These are phyloP conservation scores for Lipomyces yamanashiensis DNA, from an alignment of 805 yeast genomes.

Conservation along the genomic window DNA sequence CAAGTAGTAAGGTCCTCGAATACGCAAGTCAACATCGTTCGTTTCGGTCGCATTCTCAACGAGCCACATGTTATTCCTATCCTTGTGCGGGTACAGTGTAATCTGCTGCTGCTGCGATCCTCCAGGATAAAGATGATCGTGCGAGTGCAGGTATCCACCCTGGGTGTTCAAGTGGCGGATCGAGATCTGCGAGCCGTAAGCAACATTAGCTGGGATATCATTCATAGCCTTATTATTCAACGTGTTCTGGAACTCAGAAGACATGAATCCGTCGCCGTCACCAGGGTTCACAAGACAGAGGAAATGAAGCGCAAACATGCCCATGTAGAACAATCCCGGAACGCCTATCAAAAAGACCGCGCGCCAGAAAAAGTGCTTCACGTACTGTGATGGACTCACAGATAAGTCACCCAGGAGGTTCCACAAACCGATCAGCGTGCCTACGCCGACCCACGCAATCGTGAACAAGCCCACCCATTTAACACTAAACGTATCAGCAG, in stretches of 20 bases:
- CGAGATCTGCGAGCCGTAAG: constrained; percentile 72
- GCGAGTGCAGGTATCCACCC: constrained; percentile 85
- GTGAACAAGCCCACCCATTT: constrained; percentile 77
- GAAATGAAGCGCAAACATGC: constrained; percentile 64
- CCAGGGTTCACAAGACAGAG: constrained; percentile 53
- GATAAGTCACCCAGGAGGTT: constrained; percentile 65
- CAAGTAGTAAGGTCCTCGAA: constrained; percentile 52
- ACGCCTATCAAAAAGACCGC: constrained; percentile 52
- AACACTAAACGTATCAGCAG: constrained; percentile 48
- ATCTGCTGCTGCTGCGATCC: constrained; percentile 82
- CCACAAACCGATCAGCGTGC: constrained; percentile 66
- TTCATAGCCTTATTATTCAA: constrained; percentile 52
- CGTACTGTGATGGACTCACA: constrained; percentile 45
- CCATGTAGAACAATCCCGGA: constrained; percentile 64
- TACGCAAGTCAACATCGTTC: constrained; percentile 36
- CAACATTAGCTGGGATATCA: constrained; percentile 66
- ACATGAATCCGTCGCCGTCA: constrained; percentile 63
- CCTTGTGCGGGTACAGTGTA: constrained; percentile 65
- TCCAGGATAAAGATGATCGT: constrained; percentile 61
- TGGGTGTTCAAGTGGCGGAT: constrained; percentile 70
- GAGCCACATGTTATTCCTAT: constrained; percentile 76
- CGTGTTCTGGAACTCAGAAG: constrained; percentile 69
- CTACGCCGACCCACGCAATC: constrained; percentile 61
- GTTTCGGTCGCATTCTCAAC: constrained; percentile 45
- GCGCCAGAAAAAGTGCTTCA: constrained; percentile 51